phyloP scores from a whole-genome alignment of 306 rosid genomes.

The Glycine latifolia region DNA sequence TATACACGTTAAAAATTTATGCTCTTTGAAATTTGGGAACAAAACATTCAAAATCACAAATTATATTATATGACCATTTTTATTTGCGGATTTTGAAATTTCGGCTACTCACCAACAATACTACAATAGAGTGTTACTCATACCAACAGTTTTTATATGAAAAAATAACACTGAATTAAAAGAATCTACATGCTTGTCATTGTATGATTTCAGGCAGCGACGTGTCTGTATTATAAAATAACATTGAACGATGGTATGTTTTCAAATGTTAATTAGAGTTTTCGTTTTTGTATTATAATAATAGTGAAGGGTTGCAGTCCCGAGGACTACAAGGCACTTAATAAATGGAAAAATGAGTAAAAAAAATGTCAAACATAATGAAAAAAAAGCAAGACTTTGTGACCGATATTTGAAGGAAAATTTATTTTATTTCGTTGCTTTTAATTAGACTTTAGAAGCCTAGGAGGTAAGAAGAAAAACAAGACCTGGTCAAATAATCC shows the following conservation, averaged over 20 bases:
- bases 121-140: background rate
- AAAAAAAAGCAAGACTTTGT: background rate
- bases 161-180: background rate
- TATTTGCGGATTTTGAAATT: no score
- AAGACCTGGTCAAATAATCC: background rate
- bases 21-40: no score
- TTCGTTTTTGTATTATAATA: no score
- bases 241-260: no score
- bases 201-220: background rate
- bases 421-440: background rate
- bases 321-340: background rate
- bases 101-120: no score
- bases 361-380: no score
- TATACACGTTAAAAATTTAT: no score
- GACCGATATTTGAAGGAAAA: background rate
- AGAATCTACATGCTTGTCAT: background rate
- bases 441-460: background rate
- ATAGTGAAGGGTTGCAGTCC: background rate
- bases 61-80: no score
- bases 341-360: background rate
- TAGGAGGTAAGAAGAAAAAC: background rate
- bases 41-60: no score
- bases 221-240: no score
- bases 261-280: no score
- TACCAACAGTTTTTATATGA: background rate